Percentiles rank a stretch among this genome's conserved stretches.
Conservation (phyloP, 805 yeast genomes). For the Candida yuanshanica region DNA sequence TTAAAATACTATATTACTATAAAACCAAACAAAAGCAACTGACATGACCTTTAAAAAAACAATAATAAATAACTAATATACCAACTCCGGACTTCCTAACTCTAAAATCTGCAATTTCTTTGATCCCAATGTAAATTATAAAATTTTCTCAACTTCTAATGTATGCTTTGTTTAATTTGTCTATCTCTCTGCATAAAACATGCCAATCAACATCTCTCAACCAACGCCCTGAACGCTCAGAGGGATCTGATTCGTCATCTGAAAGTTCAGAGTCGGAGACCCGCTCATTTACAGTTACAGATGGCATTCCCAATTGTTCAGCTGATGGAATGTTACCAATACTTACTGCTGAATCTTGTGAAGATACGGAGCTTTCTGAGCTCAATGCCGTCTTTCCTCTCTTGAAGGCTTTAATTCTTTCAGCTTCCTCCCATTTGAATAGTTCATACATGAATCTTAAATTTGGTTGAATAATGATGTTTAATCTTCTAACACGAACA, state of each 20-base stretch:
- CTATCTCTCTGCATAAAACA: conserved; percentile 76
- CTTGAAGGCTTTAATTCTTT: conserved; percentile 9
- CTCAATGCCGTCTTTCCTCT: neutral
- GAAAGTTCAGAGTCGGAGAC: neutral
- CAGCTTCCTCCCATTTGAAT: conserved; percentile 55
- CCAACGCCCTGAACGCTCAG: conserved; percentile 17
- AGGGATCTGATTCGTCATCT: conserved; percentile 11
- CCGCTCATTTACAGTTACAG: neutral
- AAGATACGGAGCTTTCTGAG: neutral
- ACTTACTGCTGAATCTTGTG: neutral
- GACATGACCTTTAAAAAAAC: no score
- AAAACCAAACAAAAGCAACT: no score
- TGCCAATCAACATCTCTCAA: conserved; percentile 83
- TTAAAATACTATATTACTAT: no score
- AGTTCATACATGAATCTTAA: conserved; percentile 87
- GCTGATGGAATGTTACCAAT: neutral
- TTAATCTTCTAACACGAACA: conserved; percentile 85
- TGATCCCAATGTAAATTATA: no score
- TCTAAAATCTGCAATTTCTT: no score
- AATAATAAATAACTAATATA: no score
- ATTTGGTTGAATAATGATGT: conserved; percentile 92
- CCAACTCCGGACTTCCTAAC: no score
- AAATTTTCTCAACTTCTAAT: conserved; percentile 11
- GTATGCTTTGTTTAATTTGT: conserved; percentile 54
- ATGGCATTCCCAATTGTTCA: neutral